Evolutionary conservation across 2,329 filamentous ascomycete species (phyloP).

Genomic region (Beauveria asiatica): DNA sequence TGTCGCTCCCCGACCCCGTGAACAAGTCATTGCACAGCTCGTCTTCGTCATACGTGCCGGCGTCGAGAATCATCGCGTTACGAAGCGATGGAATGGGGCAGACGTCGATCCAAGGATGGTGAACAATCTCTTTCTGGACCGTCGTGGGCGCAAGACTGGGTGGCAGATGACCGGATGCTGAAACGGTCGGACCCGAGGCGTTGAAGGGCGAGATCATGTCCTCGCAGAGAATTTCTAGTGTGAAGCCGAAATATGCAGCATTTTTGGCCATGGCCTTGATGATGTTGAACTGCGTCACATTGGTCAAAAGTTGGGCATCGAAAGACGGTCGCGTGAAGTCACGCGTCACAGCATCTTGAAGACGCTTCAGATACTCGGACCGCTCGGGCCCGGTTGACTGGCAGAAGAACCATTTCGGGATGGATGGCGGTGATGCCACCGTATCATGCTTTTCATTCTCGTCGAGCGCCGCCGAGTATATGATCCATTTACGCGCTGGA

Average conservation of each 20-base stretch:
- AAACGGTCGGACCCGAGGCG: neutral
- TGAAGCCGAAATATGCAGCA: neutral
- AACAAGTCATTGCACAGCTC: slow-evolving; percentile 13
- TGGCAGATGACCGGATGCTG: neutral
- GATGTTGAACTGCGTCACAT: neutral
- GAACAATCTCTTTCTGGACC: slow-evolving; percentile 10
- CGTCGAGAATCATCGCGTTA: neutral
- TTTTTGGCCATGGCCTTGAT: neutral
- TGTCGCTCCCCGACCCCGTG: neutral
- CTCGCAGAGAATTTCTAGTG: neutral
- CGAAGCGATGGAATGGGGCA: slow-evolving; percentile 11
- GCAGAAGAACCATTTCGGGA: neutral
- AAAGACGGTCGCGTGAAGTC: neutral
- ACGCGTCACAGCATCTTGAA: neutral
- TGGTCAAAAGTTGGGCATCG: neutral
- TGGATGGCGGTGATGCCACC: neutral
- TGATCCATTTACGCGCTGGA: neutral
- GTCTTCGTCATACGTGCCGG: slow-evolving; percentile 12
- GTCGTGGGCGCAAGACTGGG: slow-evolving; percentile 11
- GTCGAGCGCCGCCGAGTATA: neutral
- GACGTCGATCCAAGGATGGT: slow-evolving; percentile 14
- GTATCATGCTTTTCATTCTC: neutral
- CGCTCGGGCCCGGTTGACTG: neutral
- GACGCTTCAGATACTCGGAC: neutral
- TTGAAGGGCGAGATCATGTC: neutral